A percentile compares a stretch with the other conserved stretches of the same genome.
Conservation (phyloP, 257 asterid species). For the Leonotis leonurus region DNA sequence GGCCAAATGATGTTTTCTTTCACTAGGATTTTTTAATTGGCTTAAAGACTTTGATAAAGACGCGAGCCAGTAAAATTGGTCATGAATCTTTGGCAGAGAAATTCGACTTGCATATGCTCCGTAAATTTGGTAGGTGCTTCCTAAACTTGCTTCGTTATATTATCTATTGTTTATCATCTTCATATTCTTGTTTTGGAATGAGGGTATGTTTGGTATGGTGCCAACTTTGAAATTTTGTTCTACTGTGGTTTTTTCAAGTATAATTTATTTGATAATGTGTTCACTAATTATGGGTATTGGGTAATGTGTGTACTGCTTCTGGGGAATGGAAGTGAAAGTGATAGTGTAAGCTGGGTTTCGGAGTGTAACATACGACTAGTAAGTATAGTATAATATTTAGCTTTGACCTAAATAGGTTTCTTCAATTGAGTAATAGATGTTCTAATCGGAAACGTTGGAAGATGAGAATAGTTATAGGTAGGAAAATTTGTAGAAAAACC, state of each 20-base stretch:
- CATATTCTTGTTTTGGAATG: not conserved
- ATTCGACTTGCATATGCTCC: slow-evolving; percentile 52
- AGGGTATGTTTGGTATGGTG: not conserved
- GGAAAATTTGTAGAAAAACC: not conserved
- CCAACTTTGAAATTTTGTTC: not conserved
- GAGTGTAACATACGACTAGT: not conserved
- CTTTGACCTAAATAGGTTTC: slow-evolving; percentile 3
- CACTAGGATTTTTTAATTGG: slow-evolving; percentile 52
- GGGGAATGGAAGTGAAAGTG: not conserved
- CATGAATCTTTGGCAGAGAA: slow-evolving; percentile 39
- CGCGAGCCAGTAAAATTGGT: slow-evolving; percentile 57
- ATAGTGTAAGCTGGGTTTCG: not conserved
- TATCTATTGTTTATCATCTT: not conserved
- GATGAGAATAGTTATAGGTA: not conserved
- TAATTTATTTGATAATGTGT: not conserved
- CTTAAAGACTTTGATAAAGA: slow-evolving; percentile 46
- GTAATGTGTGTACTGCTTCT: not conserved
- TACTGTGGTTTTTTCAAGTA: not conserved
- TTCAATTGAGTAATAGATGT: not conserved
- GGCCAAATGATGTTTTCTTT: not conserved
- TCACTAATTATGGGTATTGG: not conserved
- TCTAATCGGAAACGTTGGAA: not conserved
- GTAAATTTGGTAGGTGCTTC: slow-evolving; percentile 44
- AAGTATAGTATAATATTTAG: not conserved
- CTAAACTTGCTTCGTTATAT: not conserved